Base-by-base conservation (phyloP, 2,329 filamentous ascomycete species). In the Chaetomiaceae sp. region DNA sequence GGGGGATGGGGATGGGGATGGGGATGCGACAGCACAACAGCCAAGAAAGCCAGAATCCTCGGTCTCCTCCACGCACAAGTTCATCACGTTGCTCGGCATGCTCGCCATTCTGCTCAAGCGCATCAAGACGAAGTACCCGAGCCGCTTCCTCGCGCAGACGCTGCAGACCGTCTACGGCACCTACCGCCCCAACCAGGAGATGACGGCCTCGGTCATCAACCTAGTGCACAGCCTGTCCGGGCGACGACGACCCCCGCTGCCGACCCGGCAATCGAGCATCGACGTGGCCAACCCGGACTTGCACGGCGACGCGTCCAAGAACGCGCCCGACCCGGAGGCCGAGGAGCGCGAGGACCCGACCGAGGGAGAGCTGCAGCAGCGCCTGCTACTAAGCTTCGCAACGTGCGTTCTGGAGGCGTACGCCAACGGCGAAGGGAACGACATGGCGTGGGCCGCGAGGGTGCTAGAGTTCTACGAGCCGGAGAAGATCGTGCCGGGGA, bases 391-490 rank as follows among this genome's bases (percentile, higher is more conserved):
- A 59, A 81, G 83, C 1, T 90, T 93, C 62, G 73, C 88, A n/a
- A 88, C 84, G 0, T 85, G 86, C 60, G 68, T 90, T 15, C 66
- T 90, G 10, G 86, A 90, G 60, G 77, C 83, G 37, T 91, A 88
- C 55, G 74, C 87, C 50, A 80, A 81, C 54, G 69, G 66, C 6
- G n/a, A n/a, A n/a, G n/a, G n/a, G n/a, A 76, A 81, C 54, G 68
- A 70, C 19, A 62, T 84, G 62, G 74, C 77, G 37, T 84, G 80
- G 81, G 74, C 80, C 2, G 68, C 76, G 12, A 69, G 86, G 41
- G 63, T 89, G 46, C 72, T 86, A 51, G 86, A 91, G 64, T 81
- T 76, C 49, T 79, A 82, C 52, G 72, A 79, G 42, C 85, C 86
- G 0, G 73, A 78, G 45, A 79, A 74, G 57, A 71, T 80, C 18